These are phyloP conservation scores for Rubia occidens DNA, from an alignment of 305 asterid species.

Conservation along the genomic window DNA sequence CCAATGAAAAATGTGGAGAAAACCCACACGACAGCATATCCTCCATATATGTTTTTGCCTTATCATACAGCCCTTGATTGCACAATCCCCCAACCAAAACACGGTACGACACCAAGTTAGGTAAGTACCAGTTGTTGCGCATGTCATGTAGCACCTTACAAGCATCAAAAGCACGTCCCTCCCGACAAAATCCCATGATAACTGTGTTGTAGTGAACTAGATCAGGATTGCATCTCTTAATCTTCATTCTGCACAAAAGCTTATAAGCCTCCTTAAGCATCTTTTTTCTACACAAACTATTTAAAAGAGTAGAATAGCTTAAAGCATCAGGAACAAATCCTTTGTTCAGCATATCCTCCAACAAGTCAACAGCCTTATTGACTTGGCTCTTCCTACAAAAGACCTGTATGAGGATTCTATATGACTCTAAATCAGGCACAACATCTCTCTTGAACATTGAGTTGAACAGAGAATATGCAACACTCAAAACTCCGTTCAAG, in stretches of 20 bases:
- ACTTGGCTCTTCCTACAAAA: slow-evolving; percentile 91
- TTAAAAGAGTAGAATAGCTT: slow-evolving; percentile 71
- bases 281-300: slow-evolving; percentile 74
- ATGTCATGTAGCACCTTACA: slow-evolving; percentile 81
- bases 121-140: slow-evolving; percentile 70
- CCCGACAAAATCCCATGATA: slow-evolving; percentile 68
- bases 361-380: slow-evolving; percentile 66
- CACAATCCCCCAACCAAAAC: slow-evolving; percentile 66
- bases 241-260: slow-evolving; percentile 86
- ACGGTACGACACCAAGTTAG: slow-evolving; percentile 67
- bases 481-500: slow-evolving; percentile 54
- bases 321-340: slow-evolving; percentile 78
- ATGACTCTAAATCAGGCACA: slow-evolving; percentile 67
- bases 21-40: slow-evolving; percentile 54
- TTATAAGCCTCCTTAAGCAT: slow-evolving; percentile 90
- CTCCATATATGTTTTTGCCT: slow-evolving; percentile 46
- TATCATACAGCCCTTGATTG: slow-evolving; percentile 59
- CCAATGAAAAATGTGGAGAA: slow-evolving; percentile 58
- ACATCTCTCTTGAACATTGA: slow-evolving; percentile 71
- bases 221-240: slow-evolving; percentile 86
- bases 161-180: slow-evolving; percentile 67
- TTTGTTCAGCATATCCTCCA: slow-evolving; percentile 92
- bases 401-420: slow-evolving; percentile 73
- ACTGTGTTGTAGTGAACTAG: slow-evolving; percentile 76
- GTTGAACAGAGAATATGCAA: slow-evolving; percentile 62